phyloP scores from a whole-genome alignment of 768 basidiomycete genomes.

The Mycena kentingensis region DNA sequence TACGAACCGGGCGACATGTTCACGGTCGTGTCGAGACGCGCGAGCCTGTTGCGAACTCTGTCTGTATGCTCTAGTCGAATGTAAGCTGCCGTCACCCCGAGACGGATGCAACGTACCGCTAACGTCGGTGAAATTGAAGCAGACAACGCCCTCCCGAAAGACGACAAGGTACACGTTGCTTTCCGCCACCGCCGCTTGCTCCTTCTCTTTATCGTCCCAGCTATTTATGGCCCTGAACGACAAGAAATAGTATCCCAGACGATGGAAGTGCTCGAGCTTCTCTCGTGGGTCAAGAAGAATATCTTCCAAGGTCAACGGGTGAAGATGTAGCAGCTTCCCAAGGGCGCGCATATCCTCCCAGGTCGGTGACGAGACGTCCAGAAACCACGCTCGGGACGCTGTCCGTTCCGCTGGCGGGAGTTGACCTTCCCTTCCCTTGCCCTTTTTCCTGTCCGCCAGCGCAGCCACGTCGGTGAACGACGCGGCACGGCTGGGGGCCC shows the following conservation, averaged over 20 bases:
- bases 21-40: constrained; percentile 59
- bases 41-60: constrained; percentile 70
- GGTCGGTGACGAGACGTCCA: constrained; percentile 85
- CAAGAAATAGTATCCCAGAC: constrained; percentile 90
- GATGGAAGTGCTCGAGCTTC: constrained; percentile 85
- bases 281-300: constrained; percentile 89
- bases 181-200: constrained; percentile 58
- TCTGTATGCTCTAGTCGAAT: constrained; percentile 67
- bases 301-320: constrained; percentile 92
- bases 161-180: constrained; percentile 89
- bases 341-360: constrained; percentile 87
- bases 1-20: constrained; percentile 72
- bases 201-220: constrained; percentile 29
- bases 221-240: constrained; percentile 83
- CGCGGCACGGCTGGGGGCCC: constrained; percentile 29
- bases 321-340: constrained; percentile 85
- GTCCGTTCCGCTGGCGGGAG: constrained; percentile 6
- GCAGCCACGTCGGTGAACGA: constrained; percentile 33
- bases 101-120: constrained; percentile 46
- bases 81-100: constrained; percentile 7
- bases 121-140: constrained; percentile 88
- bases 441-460: constrained; percentile 41
- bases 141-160: constrained; percentile 84
- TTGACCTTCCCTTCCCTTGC: constrained; percentile 43
- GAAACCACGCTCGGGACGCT: constrained; percentile 76